A percentile compares a stretch with the other conserved stretches of the same genome.
Evolutionary conservation across 306 rosid genomes (phyloP).

Genomic region (Glycine tomentella): DNA sequence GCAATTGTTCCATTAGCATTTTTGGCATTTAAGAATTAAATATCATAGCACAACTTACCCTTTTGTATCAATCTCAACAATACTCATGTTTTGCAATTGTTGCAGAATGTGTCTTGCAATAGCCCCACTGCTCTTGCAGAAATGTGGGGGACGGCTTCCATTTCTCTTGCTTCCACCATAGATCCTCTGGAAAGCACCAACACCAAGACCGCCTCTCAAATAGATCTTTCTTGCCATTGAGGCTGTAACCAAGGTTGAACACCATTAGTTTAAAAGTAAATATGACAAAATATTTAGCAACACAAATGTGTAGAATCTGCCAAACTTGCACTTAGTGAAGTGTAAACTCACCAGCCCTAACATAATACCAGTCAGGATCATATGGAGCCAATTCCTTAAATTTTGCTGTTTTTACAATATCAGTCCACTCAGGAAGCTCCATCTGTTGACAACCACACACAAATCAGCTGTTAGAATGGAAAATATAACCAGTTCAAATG

Average conservation of each 20-base stretch:
- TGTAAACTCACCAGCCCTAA: constrained; percentile 66
- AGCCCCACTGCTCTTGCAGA: constrained; percentile 78
- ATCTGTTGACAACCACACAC: constrained; percentile 48
- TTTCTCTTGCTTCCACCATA: constrained; percentile 87
- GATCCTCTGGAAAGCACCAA: constrained; percentile 73
- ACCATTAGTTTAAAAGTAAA: background rate
- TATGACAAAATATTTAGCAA: background rate
- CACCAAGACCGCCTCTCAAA: constrained; percentile 86
- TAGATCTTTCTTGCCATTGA: constrained; percentile 86
- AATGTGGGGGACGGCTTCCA: constrained; percentile 83
- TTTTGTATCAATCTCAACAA: constrained; percentile 64
- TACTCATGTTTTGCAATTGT: constrained; percentile 64
- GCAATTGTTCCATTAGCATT: background rate
- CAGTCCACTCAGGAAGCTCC: constrained; percentile 86
- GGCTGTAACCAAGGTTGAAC: constrained; percentile 51
- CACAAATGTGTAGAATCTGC: background rate
- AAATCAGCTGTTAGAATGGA: background rate
- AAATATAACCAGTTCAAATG: background rate
- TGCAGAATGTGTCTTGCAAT: constrained; percentile 76
- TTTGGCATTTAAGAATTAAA: constrained; percentile 2
- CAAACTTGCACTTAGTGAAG: background rate
- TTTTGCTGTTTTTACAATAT: constrained; percentile 72
- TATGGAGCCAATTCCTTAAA: constrained; percentile 81
- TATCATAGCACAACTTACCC: constrained; percentile 55
- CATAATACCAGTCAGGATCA: constrained; percentile 81